Conservation (phyloP, 306 rosid species). For the Prunus mira region DNA sequence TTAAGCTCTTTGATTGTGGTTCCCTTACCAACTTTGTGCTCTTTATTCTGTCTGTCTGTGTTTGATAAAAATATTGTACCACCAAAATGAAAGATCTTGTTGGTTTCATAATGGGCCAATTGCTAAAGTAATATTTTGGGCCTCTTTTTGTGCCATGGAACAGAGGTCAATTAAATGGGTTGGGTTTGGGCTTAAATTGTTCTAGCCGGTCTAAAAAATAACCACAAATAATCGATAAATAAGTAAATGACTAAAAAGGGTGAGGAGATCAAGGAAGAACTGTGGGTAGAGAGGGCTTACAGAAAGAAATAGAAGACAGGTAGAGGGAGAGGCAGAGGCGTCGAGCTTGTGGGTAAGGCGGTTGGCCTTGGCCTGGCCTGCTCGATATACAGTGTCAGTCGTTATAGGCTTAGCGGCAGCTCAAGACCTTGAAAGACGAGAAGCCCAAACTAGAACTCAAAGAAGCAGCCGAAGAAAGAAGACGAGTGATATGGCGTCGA, state of each 20-base stretch:
- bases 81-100: no score
- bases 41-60: not conserved
- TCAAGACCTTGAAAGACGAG: not conserved
- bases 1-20: not conserved
- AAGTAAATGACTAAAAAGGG: not conserved
- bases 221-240: not conserved
- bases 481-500: constrained; percentile 1
- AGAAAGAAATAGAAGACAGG: not conserved
- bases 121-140: not conserved
- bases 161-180: not conserved
- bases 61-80: not conserved
- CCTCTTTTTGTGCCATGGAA: not conserved
- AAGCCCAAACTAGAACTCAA: not conserved
- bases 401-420: not conserved
- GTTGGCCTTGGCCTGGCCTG: constrained; percentile 11
- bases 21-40: not conserved
- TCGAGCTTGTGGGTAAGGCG: constrained; percentile 16
- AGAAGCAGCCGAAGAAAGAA: not conserved
- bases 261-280: not conserved
- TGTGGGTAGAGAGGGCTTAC: not conserved
- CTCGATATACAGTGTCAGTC: not conserved
- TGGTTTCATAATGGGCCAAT: not conserved
- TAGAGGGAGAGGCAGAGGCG: not conserved
- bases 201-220: not conserved
- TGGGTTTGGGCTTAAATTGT: not conserved